Base-by-base conservation (phyloP, 768 basidiomycete genomes). In the Kwoniella europaea region DNA sequence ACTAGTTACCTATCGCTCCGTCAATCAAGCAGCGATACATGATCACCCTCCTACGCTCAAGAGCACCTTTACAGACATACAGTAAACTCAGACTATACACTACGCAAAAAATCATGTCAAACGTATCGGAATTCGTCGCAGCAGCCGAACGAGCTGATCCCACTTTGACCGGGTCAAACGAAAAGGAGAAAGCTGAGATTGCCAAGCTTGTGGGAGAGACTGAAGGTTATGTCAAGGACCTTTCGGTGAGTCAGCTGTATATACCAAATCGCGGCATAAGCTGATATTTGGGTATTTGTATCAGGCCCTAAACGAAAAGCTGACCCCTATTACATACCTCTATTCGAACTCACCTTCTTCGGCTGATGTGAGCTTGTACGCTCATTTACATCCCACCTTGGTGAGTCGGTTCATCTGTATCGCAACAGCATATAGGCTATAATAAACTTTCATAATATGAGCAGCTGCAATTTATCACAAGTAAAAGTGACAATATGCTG, bases 361-460 rank as follows among this genome's bases (percentile, higher is more conserved):
- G 3, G 96, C 95, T 56, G 97, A 99, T 83, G 88, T 94, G 66
- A 92, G 92, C 10, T 84, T 98, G 60, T 98, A 95, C 82, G 94
- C 91, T 27, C 88, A 90, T n/a, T 87, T 98, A 41, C 91, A 95
- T 82, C 90, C 93, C 7, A 86, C 87, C 60, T 81, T 95, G 71
- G 96, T 97, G 81, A 71, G 92, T n/a, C n/a, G n/a, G n/a, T n/a
- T n/a, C n/a, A n/a, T n/a, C n/a, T n/a, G n/a, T n/a, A n/a, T n/a
- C n/a, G n/a, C n/a, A n/a, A n/a, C n/a, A n/a, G n/a, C n/a, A n/a
- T n/a, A n/a, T n/a, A n/a, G n/a, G n/a, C n/a, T n/a, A n/a, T n/a
- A n/a, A n/a, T n/a, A n/a, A n/a, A n/a, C n/a, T n/a, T n/a, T n/a
- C n/a, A n/a, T n/a, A n/a, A n/a, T n/a, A n/a, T n/a, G n/a, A n/a